Percentiles rank a stretch among this genome's conserved stretches.
Conservation (phyloP, 2,329 filamentous ascomycete genomes). For the Septoria petroselini region DNA sequence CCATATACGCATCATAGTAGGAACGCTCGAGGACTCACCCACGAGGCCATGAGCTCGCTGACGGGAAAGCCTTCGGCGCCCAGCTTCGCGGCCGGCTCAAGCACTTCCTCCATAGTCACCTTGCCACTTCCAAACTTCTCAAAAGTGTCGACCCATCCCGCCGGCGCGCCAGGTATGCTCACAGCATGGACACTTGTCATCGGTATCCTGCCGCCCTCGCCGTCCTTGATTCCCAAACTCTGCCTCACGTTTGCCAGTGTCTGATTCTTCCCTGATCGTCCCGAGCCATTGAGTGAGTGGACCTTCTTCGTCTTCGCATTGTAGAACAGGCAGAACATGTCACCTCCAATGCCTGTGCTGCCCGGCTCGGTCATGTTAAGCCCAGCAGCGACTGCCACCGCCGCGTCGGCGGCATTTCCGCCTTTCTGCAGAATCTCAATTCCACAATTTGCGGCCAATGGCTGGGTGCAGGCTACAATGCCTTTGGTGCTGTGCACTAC, state of each 20-base stretch:
- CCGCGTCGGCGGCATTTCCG: conserved; percentile 95
- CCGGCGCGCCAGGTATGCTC: conserved; percentile 84
- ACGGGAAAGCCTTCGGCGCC: conserved; percentile 89
- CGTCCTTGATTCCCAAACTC: conserved; percentile 64
- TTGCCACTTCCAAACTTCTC: conserved; percentile 88
- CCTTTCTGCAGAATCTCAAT: conserved; percentile 79
- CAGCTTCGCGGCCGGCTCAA: conserved; percentile 78
- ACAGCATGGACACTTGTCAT: conserved; percentile 74
- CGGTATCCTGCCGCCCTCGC: conserved; percentile 61
- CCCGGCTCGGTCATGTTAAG: conserved; percentile 91
- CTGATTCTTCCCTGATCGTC: conserved; percentile 68
- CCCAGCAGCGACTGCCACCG: conserved; percentile 86
- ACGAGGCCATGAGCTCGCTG: conserved; percentile 68
- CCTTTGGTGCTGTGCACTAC: conserved; percentile 91
- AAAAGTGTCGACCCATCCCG: conserved; percentile 88
- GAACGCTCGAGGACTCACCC: conserved; percentile 54
- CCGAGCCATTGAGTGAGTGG: conserved; percentile 85
- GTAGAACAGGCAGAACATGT: conserved; percentile 96
- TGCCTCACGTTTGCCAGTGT: conserved; percentile 68
- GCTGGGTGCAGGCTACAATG: conserved; percentile 86
- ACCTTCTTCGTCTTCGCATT: conserved; percentile 78
- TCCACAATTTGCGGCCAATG: conserved; percentile 83
- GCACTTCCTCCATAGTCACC: conserved; percentile 69
- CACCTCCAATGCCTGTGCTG: conserved; percentile 91
- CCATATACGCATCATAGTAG: not conserved